Evolutionary conservation across 768 basidiomycete genomes (phyloP), one percentile per base, ranked within the genome.

Genomic region (Suillus hirtellus): DNA sequence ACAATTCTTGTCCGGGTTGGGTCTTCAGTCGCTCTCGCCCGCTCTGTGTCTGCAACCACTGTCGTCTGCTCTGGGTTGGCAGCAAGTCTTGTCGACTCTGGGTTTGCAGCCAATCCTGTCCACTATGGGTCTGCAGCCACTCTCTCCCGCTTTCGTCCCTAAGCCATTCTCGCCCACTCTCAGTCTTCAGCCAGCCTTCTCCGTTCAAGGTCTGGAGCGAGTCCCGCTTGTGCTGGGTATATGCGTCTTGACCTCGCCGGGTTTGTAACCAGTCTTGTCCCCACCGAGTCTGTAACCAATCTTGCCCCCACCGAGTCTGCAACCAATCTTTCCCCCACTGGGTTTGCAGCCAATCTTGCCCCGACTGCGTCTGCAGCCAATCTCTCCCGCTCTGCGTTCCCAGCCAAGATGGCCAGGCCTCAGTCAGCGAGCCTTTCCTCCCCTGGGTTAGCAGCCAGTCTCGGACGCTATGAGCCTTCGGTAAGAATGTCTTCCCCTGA

Each of bases 331-430:
- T 2, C 3, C 49, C 27, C 49, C 49, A 27, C 49, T 15, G 24
- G 8, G 27, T 50, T 17, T 15, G 15, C 49, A 50, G 15, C 24
- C 15, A 50, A 7, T 17, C 24, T 50, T 27, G 14, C 7, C 49
- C 49, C 4, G 24, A 2, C 15, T 31, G 27, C 0, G 27, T 31
- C 27, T 50, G 49, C 27, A 50, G 27, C 49, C 49, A 50, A 4
- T 47, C 21, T 24, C 47, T 47, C 21, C 47, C 21, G 11, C 21
- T 47, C 21, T 47, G 47, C 1, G n/a, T 47, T 5, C 47, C 47
- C 47, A 47, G 47, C 47, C 47, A 47, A 24, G 47, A 47, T 47
- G 47, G 47, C 47, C 47, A 47, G 12, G 47, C 47, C 21, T 47
- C 47, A 7, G 21, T 47, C 47, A 47, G 12, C 2, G 21, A 47